Percentiles rank a stretch among this genome's conserved stretches.
phyloP scores from a whole-genome alignment of 2,329 filamentous ascomycete genomes.

The Aspergillus luchuensis region DNA sequence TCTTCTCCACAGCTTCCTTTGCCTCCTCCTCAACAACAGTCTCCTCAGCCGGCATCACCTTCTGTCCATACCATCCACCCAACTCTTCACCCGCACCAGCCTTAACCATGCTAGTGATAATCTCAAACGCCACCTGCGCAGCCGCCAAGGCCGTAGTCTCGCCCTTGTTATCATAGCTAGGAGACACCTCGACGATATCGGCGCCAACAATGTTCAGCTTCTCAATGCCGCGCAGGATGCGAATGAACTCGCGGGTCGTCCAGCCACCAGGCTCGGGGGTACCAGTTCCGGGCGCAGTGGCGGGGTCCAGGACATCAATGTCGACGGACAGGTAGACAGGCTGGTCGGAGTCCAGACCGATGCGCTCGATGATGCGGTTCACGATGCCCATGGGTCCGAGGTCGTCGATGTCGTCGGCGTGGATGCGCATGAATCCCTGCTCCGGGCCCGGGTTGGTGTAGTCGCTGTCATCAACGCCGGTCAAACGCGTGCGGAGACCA shows the following conservation, averaged over 20 bases:
- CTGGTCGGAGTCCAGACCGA: conserved; percentile 65
- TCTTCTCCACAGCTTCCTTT: conserved; percentile 6
- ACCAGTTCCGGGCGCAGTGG: conserved; percentile 71
- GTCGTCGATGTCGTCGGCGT: conserved; percentile 86
- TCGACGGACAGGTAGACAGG: conserved; percentile 82
- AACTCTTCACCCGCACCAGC: conserved; percentile 42
- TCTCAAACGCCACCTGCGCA: conserved; percentile 81
- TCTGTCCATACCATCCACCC: conserved; percentile 44
- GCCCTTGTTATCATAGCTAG: conserved; percentile 76
- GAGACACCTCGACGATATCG: conserved; percentile 86
- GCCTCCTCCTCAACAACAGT: conserved; percentile 15
- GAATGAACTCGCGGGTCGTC: conserved; percentile 84
- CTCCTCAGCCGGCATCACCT: conserved; percentile 21
- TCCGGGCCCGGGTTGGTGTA: conserved; percentile 69
- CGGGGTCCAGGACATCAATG: conserved; percentile 79
- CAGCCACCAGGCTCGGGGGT: conserved; percentile 90
- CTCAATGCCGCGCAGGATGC: conserved; percentile 80
- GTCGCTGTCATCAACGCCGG: conserved; percentile 64
- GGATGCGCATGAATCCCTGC: conserved; percentile 78
- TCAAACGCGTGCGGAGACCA: conserved; percentile 75
- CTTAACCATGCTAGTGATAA: conserved; percentile 67
- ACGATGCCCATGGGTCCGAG: conserved; percentile 72
- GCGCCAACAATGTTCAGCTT: conserved; percentile 81
- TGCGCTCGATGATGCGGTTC: conserved; percentile 66
- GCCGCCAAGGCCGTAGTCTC: conserved; percentile 82